Conservation (phyloP, 495 filamentous ascomycete species). For the Penicillium alfredii region DNA sequence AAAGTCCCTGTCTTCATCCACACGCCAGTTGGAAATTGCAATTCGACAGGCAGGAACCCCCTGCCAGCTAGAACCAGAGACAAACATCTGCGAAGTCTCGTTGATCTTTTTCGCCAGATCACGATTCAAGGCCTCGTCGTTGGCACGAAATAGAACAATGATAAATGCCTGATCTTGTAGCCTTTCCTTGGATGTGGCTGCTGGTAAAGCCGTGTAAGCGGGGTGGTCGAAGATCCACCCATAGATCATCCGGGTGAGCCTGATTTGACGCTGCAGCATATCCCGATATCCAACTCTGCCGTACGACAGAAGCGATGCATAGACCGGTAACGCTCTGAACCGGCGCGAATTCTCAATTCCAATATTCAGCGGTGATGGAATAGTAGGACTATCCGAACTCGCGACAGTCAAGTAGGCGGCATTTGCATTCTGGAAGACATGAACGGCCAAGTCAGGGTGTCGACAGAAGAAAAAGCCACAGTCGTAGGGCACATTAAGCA, state of each 20-base stretch:
- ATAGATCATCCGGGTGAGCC: constrained; percentile 63
- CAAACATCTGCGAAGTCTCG: constrained; percentile 66
- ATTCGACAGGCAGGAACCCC: constrained; percentile 66
- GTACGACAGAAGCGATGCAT: constrained; percentile 71
- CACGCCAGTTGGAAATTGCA: constrained; percentile 79
- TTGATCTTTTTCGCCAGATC: constrained; percentile 67
- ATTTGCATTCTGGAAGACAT: constrained; percentile 77
- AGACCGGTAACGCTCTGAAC: constrained; percentile 84
- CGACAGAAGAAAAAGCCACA: constrained; percentile 82
- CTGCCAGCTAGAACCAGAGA: constrained; percentile 75
- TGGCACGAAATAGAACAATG: constrained; percentile 75
- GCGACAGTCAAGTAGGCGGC: constrained; percentile 68
- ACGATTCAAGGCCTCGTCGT: constrained; percentile 57
- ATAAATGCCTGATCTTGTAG: constrained; percentile 56
- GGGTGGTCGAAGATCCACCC: constrained; percentile 50
- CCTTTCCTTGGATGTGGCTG: constrained; percentile 24
- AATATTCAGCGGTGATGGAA: constrained; percentile 80
- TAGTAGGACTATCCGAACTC: constrained; percentile 28
- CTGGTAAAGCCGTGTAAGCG: constrained; percentile 62
- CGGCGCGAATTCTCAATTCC: constrained; percentile 88
- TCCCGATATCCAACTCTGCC: constrained; percentile 62
- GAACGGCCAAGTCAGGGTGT: constrained; percentile 45
- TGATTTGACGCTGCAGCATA: constrained; percentile 68
- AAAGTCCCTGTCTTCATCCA: constrained; percentile 34
- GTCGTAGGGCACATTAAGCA: constrained; percentile 96